These are phyloP conservation scores for Ananas comosus DNA, from an alignment of 176 grass and related monocot species.

Conservation along the genomic window DNA sequence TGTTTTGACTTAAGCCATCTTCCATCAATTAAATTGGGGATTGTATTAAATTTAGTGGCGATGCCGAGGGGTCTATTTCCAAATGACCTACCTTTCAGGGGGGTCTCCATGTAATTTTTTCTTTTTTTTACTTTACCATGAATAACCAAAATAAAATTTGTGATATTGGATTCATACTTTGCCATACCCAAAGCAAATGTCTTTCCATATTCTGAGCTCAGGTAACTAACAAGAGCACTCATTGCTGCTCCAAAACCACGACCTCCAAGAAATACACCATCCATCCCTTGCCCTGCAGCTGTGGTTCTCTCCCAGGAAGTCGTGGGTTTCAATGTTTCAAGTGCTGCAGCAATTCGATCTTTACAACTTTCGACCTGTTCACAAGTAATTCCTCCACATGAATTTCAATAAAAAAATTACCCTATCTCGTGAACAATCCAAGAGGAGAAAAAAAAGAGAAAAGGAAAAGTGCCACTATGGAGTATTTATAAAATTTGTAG, in stretches of 20 bases:
- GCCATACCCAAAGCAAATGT: conserved; percentile 84
- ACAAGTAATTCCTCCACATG: not conserved
- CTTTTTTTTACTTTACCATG: no score
- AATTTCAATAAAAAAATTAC: not conserved
- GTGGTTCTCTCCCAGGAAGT: conserved; percentile 80
- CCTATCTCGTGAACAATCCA: not conserved
- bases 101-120: no score
- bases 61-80: no score
- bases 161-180: conserved; percentile 4
- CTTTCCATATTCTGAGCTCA: conserved; percentile 78
- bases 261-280: conserved; percentile 67
- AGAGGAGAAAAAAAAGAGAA: not conserved
- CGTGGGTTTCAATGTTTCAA: conserved; percentile 71
- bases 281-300: conserved; percentile 54
- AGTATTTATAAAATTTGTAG: not conserved
- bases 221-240: conserved; percentile 59
- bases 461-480: not conserved
- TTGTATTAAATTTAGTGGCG: no score
- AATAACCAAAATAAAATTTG: not conserved
- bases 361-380: conserved; percentile 79
- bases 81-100: no score
- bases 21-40: no score
- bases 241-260: conserved; percentile 83
- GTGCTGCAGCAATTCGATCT: conserved; percentile 55
- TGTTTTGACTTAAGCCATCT: no score